phyloP scores from a whole-genome alignment of 495 filamentous ascomycete species.

The Evernia prunastri region DNA sequence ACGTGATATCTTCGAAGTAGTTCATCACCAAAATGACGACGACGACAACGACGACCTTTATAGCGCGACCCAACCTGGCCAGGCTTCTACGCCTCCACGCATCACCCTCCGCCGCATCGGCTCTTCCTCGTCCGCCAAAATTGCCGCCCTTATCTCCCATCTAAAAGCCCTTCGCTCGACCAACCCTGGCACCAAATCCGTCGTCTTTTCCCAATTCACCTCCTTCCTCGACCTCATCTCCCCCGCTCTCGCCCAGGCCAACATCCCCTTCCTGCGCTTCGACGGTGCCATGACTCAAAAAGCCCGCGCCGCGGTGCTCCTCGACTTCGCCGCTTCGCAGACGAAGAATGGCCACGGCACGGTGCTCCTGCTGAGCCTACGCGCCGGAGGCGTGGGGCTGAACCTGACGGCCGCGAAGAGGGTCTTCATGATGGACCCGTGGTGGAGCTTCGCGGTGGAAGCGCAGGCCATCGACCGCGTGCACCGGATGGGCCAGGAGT shows the following conservation, averaged over 20 bases:
- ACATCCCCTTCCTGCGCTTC: conserved; percentile 75
- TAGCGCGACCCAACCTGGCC: conserved; percentile 30
- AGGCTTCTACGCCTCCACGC: conserved; percentile 43
- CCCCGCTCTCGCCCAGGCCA: conserved; percentile 60
- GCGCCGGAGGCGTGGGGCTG: conserved; percentile 88
- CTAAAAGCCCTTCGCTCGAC: conserved; percentile 58
- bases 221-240: conserved; percentile 89
- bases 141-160: conserved; percentile 67
- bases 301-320: conserved; percentile 65
- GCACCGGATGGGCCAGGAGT: conserved; percentile 94
- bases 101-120: conserved; percentile 79
- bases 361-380: conserved; percentile 75
- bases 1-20: conserved; percentile 85
- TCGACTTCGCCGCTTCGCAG: conserved; percentile 50
- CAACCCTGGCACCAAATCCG: conserved; percentile 68
- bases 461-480: conserved; percentile 97
- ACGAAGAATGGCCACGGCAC: conserved; percentile 29
- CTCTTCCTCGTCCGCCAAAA: conserved; percentile 77
- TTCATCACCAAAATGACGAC: conserved; percentile 51
- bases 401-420: conserved; percentile 83
- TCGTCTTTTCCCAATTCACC: conserved; percentile 95
- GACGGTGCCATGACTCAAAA: conserved; percentile 90
- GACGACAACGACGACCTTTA: conserved; percentile 33
- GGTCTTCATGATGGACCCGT: conserved; percentile 98
- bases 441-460: conserved; percentile 98